These are phyloP conservation scores for Ceratocystis destructans DNA, from an alignment of 2,329 filamentous ascomycete genomes.

Conservation along the genomic window DNA sequence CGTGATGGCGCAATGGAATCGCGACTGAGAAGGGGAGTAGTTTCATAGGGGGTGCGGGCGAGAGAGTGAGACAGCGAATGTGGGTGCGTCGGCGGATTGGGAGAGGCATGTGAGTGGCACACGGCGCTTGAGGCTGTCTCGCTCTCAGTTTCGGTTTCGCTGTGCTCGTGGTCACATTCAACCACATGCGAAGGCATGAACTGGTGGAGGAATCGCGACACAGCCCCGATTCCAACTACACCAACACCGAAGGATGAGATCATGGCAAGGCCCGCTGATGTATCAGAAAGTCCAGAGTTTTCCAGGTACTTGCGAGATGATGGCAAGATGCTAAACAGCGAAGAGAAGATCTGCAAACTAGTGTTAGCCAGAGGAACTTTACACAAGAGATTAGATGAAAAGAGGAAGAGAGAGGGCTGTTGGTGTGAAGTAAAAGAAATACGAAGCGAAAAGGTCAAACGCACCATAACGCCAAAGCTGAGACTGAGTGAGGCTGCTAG, in stretches of 20 bases:
- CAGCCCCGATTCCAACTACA: conserved; percentile 59
- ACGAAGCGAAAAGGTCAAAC: conserved; percentile 22
- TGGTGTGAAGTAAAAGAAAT: conserved; percentile 4
- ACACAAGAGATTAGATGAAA: neutral
- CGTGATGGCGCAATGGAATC: conserved; percentile 31
- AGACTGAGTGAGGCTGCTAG: conserved; percentile 77
- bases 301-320: conserved; percentile 67
- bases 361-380: neutral
- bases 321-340: conserved; percentile 85
- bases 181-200: conserved; percentile 68
- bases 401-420: neutral
- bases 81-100: neutral
- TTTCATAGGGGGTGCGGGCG: neutral
- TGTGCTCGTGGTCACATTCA: conserved; percentile 63
- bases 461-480: conserved; percentile 91
- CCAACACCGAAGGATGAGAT: conserved; percentile 57
- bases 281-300: conserved; percentile 51
- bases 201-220: conserved; percentile 59
- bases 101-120: neutral
- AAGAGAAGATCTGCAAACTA: conserved; percentile 66
- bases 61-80: neutral
- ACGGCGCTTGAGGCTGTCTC: neutral
- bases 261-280: conserved; percentile 52
- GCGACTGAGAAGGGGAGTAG: conserved; percentile 20
- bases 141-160: conserved; percentile 28